Evolutionary conservation across 441 rosid species (phyloP).

Genomic region (Populus hybrid): DNA sequence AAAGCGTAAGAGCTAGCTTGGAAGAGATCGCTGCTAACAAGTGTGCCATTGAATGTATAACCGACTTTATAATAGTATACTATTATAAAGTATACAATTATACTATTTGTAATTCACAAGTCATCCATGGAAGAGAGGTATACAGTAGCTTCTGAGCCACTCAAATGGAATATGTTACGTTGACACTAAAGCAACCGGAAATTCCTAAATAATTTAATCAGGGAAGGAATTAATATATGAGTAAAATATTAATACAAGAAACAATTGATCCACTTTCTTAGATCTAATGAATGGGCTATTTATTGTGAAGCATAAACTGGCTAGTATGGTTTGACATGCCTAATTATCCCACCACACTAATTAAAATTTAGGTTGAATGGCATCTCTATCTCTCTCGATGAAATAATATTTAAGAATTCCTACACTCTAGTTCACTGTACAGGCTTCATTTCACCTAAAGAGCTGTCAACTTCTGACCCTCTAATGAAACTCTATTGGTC

Average conservation of each 20-base stretch:
- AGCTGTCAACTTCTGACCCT: too few relatives aligned
- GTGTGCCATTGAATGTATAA: slow-evolving; percentile 6
- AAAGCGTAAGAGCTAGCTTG: slow-evolving; percentile 6
- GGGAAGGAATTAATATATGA: not conserved
- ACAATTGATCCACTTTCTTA: not conserved
- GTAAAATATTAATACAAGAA: not conserved
- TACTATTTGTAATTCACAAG: slow-evolving; percentile 22
- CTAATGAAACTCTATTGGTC: too few relatives aligned
- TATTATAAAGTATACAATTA: not conserved
- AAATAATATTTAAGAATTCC: too few relatives aligned
- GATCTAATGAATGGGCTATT: too few relatives aligned
- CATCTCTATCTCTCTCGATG: not conserved
- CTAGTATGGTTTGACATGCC: not conserved
- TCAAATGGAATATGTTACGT: slow-evolving; percentile 26
- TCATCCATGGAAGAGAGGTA: slow-evolving; percentile 10
- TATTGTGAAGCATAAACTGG: not conserved
- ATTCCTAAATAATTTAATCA: not conserved
- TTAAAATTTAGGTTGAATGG: not conserved
- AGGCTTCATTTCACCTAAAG: too few relatives aligned
- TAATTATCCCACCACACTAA: not conserved
- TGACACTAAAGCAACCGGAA: slow-evolving; percentile 26
- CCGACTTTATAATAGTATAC: slow-evolving; percentile 15
- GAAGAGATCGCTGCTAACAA: slow-evolving; percentile 14
- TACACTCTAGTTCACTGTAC: too few relatives aligned
- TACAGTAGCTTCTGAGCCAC: slow-evolving; percentile 38